phyloP scores from a whole-genome alignment of 768 basidiomycete genomes.

The Boletus sp. region DNA sequence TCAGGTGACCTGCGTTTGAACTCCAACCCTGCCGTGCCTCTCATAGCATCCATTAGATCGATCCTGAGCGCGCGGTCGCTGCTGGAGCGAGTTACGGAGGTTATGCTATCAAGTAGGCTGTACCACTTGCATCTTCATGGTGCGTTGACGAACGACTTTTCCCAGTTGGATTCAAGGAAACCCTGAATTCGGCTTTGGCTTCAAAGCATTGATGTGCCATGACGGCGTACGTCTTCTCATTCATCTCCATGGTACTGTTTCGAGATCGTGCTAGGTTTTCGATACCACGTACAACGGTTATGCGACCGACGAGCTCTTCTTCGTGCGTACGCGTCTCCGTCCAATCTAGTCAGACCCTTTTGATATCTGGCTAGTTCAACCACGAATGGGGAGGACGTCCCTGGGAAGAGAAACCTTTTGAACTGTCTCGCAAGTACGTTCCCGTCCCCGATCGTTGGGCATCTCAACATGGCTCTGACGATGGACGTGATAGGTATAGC shows the following conservation, averaged over 20 bases:
- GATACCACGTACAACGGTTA: slow-evolving; percentile 79
- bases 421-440: slow-evolving; percentile 54
- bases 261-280: slow-evolving; percentile 51
- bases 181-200: slow-evolving; percentile 81
- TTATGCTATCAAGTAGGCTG: slow-evolving; percentile 77
- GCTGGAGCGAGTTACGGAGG: slow-evolving; percentile 88
- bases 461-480: neutral
- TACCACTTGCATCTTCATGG: neutral
- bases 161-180: slow-evolving; percentile 93
- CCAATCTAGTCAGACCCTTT: neutral
- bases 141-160: slow-evolving; percentile 2
- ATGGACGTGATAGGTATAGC: slow-evolving; percentile 50
- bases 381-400: slow-evolving; percentile 85
- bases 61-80: slow-evolving; percentile 66
- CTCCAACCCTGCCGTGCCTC: neutral
- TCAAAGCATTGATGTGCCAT: slow-evolving; percentile 91
- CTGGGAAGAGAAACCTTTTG: slow-evolving; percentile 62
- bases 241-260: neutral
- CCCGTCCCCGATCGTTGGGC: neutral
- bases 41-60: slow-evolving; percentile 45
- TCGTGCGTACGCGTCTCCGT: slow-evolving; percentile 48
- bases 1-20: slow-evolving; percentile 45
- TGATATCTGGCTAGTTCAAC: slow-evolving; percentile 57
- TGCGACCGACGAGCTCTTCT: slow-evolving; percentile 89
- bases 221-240: slow-evolving; percentile 65